A percentile compares a stretch with the other conserved stretches of the same genome.
phyloP scores from a whole-genome alignment of 2,329 filamentous ascomycete species.

The Dichotomopilus funicola region DNA sequence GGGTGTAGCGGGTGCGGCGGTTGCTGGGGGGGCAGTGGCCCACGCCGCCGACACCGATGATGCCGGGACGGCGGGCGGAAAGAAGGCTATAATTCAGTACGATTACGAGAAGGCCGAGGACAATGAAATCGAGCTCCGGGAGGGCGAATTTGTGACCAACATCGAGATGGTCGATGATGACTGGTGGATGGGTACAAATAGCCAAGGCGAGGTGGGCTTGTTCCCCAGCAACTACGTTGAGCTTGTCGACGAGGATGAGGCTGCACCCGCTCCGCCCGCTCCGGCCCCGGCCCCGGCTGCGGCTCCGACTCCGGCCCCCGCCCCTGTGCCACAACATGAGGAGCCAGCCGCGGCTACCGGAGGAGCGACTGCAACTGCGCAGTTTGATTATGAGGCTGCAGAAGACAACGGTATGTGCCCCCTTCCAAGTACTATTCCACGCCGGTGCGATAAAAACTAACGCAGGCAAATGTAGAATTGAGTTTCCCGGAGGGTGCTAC shows the following conservation, averaged over 20 bases:
- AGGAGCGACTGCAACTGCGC: constrained; percentile 68
- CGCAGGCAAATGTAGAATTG: constrained; percentile 47
- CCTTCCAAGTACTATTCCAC: not conserved
- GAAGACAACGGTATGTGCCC: constrained; percentile 71
- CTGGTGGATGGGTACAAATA: constrained; percentile 97
- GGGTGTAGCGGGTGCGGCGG: constrained; percentile 44
- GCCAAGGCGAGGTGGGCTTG: constrained; percentile 73
- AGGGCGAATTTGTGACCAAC: constrained; percentile 81
- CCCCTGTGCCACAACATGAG: constrained; percentile 32
- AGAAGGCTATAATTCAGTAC: constrained; percentile 76
- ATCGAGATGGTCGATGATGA: constrained; percentile 98
- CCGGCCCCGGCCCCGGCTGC: constrained; percentile 28
- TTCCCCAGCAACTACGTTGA: constrained; percentile 99
- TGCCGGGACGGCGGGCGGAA: constrained; percentile 44
- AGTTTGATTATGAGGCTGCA: constrained; percentile 95
- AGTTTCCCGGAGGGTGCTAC: constrained; percentile 87
- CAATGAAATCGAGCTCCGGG: constrained; percentile 86
- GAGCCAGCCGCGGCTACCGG: constrained; percentile 35
- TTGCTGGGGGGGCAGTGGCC: constrained; percentile 33
- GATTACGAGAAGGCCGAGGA: constrained; percentile 98
- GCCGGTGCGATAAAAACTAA: constrained; percentile 17
- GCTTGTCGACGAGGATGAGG: constrained; percentile 59
- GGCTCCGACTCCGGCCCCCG: constrained; percentile 7
- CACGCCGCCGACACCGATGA: constrained; percentile 21
- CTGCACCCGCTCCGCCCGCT: constrained; percentile 12